Conservation (phyloP, 768 basidiomycete genomes). For the Roridomyces roridus region DNA sequence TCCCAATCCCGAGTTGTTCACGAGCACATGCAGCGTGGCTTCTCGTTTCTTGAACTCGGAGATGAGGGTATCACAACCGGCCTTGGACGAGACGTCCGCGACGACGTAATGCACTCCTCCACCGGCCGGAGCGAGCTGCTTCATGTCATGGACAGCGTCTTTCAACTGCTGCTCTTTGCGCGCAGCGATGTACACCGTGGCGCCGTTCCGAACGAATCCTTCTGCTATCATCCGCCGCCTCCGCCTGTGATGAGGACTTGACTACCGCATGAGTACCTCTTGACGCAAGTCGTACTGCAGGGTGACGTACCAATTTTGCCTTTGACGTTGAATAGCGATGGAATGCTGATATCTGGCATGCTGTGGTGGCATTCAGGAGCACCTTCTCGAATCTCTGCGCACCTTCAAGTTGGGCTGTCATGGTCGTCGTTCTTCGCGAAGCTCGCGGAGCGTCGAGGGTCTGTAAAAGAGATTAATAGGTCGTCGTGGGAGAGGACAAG, state of each 20-base stretch:
- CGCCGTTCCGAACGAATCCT: constrained; percentile 85
- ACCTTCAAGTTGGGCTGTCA: too few species aligned
- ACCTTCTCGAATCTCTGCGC: too few species aligned
- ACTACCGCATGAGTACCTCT: constrained; percentile 43
- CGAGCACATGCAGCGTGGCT: constrained; percentile 77
- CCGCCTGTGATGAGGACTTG: constrained; percentile 81
- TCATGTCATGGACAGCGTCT: constrained; percentile 68
- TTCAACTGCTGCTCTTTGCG: constrained; percentile 81
- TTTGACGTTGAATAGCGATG: constrained; percentile 67
- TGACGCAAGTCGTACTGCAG: not conserved
- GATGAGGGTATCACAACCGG: constrained; percentile 79
- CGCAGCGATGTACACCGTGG: constrained; percentile 89
- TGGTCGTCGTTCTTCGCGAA: too few species aligned
- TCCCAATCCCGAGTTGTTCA: constrained; percentile 83
- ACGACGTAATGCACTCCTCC: constrained; percentile 76
- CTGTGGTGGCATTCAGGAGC: too few species aligned
- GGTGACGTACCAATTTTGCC: constrained; percentile 66
- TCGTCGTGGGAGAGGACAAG: too few species aligned
- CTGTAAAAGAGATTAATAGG: too few species aligned
- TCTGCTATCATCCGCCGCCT: constrained; percentile 84
- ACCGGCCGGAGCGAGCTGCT: constrained; percentile 53
- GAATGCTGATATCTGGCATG: constrained; percentile 38
- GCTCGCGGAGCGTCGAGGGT: too few species aligned
- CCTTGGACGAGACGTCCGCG: constrained; percentile 78
- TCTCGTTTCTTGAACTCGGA: constrained; percentile 72